These are phyloP conservation scores for Asclepias syriaca DNA, from an alignment of 257 asterid species.

Conservation along the genomic window DNA sequence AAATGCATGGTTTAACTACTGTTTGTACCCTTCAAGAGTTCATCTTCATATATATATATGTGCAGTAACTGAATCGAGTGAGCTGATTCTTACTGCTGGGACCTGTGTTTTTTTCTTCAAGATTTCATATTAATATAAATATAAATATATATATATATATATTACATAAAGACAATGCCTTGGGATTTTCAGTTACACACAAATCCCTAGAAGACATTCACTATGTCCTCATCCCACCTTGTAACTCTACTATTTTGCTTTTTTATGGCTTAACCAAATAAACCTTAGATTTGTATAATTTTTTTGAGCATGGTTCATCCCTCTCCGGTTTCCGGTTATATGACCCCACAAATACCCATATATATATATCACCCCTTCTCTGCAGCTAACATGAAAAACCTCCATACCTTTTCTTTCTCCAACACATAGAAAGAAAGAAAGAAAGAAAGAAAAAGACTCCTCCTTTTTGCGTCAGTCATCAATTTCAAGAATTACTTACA, in stretches of 20 bases:
- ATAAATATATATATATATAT: too few species aligned
- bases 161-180: background rate
- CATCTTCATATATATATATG: too few species aligned
- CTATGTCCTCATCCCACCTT: background rate
- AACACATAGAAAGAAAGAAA: slow-evolving; percentile 2
- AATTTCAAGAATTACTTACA: background rate
- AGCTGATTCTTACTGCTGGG: too few species aligned
- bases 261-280: too few species aligned
- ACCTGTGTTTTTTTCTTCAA: too few species aligned
- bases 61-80: too few species aligned
- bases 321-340: background rate
- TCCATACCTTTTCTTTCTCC: slow-evolving; percentile 2
- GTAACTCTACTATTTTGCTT: background rate
- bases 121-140: too few species aligned
- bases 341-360: slow-evolving; percentile 45
- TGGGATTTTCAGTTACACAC: slow-evolving; percentile 18
- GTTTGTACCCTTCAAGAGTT: too few species aligned
- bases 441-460: too few species aligned
- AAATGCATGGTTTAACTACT: background rate
- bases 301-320: slow-evolving; percentile 20
- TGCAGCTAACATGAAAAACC: slow-evolving; percentile 4
- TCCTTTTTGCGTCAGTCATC: too few species aligned
- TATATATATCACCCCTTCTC: slow-evolving; percentile 38
- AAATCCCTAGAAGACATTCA: slow-evolving; percentile 10
- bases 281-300: too few species aligned